These are phyloP conservation scores for Wallemia hederae DNA, from an alignment of 1,284 basidiomycete genomes.

Conservation along the genomic window DNA sequence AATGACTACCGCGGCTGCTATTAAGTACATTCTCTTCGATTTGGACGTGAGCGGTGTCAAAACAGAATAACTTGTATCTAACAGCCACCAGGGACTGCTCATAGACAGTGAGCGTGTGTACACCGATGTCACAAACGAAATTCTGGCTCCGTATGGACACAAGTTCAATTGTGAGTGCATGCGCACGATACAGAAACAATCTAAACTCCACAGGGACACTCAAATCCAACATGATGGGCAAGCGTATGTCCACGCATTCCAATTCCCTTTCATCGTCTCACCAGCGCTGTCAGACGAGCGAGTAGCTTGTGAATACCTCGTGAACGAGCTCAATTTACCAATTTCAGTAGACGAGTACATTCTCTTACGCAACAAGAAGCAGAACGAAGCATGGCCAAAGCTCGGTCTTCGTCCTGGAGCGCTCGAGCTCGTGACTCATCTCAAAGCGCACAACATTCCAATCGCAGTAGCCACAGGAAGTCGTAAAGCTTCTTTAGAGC, in stretches of 20 bases:
- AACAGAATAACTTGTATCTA: not conserved
- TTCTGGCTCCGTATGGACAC: slow-evolving; percentile 37
- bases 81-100: slow-evolving; percentile 19
- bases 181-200: not conserved
- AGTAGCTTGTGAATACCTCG: slow-evolving; percentile 30
- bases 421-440: slow-evolving; percentile 31
- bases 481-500: slow-evolving; percentile 28
- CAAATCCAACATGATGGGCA: slow-evolving; percentile 52
- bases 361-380: slow-evolving; percentile 24
- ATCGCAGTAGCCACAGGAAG: slow-evolving; percentile 49
- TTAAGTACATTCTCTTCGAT: slow-evolving; percentile 23
- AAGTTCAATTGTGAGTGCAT: slow-evolving; percentile 33
- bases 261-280: not conserved
- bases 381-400: slow-evolving; percentile 34
- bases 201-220: slow-evolving; percentile 24
- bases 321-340: slow-evolving; percentile 41
- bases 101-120: slow-evolving; percentile 31
- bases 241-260: slow-evolving; percentile 23
- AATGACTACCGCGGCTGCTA: not conserved
- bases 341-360: slow-evolving; percentile 31
- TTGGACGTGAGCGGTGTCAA: slow-evolving; percentile 31
- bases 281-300: slow-evolving; percentile 24
- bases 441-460: slow-evolving; percentile 31
- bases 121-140: slow-evolving; percentile 43
- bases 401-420: slow-evolving; percentile 36